phyloP scores from a whole-genome alignment of 441 rosid genomes.

The Flueggea neowawraea region DNA sequence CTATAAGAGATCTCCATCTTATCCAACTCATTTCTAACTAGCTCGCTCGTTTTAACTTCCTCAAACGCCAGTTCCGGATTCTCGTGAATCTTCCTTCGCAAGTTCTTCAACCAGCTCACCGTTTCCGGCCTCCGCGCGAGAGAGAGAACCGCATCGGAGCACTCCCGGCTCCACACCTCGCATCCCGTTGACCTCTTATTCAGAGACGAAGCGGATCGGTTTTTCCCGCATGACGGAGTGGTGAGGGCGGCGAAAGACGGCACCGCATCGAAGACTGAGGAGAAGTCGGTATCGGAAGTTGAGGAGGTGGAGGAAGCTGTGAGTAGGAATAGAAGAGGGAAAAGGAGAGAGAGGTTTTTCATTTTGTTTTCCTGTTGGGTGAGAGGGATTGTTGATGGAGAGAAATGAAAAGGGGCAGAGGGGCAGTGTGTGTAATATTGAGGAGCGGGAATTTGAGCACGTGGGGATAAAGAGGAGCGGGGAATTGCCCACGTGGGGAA shows the following conservation, averaged over 20 bases:
- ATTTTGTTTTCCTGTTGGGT: background rate
- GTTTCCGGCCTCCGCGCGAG: slow-evolving; percentile 42
- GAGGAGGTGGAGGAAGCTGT: background rate
- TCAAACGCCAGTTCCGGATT: slow-evolving; percentile 88
- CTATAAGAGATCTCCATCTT: slow-evolving; percentile 51
- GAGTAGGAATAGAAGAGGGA: background rate
- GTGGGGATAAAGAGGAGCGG: slow-evolving; percentile 27
- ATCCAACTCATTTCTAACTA: slow-evolving; percentile 62
- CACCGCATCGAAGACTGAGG: background rate
- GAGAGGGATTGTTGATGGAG: background rate
- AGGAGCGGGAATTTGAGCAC: slow-evolving; percentile 30
- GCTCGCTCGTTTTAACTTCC: slow-evolving; percentile 67
- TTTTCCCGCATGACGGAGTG: slow-evolving; percentile 8
- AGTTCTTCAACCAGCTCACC: slow-evolving; percentile 53
- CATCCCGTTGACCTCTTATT: slow-evolving; percentile 22
- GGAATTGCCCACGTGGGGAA: slow-evolving; percentile 27
- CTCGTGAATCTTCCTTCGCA: slow-evolving; percentile 82
- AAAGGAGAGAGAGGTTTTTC: background rate
- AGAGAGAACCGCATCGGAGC: slow-evolving; percentile 45
- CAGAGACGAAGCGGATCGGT: slow-evolving; percentile 22
- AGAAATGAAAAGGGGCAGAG: slow-evolving; percentile 2
- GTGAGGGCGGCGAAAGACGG: too few relatives aligned
- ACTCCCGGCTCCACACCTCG: slow-evolving; percentile 36
- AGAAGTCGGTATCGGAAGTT: background rate
- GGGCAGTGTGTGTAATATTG: background rate